A percentile compares a stretch with the other conserved stretches of the same genome.
These are phyloP conservation scores for Mortierella sp. DNA, from an alignment of 371 early-diverging fungal genomes.

Conservation along the genomic window DNA sequence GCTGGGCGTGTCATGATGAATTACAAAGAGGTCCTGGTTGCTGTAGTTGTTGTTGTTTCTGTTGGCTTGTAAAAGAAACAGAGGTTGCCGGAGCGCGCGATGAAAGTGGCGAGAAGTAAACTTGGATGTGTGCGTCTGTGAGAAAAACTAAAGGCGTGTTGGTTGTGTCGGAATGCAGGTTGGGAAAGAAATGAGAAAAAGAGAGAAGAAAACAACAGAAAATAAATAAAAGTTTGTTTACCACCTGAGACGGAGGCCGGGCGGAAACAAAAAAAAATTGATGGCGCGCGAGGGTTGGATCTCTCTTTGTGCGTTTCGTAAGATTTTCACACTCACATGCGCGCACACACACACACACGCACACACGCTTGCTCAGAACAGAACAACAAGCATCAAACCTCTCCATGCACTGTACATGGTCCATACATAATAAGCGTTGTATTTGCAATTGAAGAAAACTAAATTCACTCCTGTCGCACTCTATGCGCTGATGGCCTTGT, in stretches of 20 bases:
- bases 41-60: background rate
- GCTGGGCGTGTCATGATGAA: constrained; percentile 7
- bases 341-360: no score
- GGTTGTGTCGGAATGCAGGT: background rate
- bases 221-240: constrained; percentile 2
- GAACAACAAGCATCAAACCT: no score
- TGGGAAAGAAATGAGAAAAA: background rate
- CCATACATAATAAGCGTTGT: no score
- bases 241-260: background rate
- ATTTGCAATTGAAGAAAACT: no score
- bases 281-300: no score
- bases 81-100: background rate
- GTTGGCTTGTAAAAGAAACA: background rate
- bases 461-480: background rate
- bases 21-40: background rate
- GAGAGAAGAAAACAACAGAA: no score
- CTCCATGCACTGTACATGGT: no score
- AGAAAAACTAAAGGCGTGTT: background rate
- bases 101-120: background rate
- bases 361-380: no score
- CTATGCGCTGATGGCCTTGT: constrained; percentile 39
- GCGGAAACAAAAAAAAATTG: no score
- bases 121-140: background rate
- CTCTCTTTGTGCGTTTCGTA: no score
- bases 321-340: no score